phyloP scores from a whole-genome alignment of 129 eudicot species.

The Pulicaria dysenterica region DNA sequence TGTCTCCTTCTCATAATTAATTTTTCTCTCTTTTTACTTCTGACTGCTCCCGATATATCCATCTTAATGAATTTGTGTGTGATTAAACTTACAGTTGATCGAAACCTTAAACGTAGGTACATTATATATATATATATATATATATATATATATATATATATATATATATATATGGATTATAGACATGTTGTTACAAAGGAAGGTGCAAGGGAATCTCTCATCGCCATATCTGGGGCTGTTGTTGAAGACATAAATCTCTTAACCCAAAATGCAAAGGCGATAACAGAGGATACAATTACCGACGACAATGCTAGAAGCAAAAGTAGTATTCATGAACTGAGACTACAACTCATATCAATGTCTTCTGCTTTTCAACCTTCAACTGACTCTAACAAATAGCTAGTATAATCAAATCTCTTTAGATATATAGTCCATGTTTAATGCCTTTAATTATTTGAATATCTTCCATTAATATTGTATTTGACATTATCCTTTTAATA shows the following conservation, averaged over 20 bases:
- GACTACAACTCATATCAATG: slow-evolving; percentile 20
- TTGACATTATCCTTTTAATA: no score
- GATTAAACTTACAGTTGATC: background rate
- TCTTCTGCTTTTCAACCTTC: slow-evolving; percentile 3
- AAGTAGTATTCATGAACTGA: slow-evolving; percentile 3
- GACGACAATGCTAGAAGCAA: background rate
- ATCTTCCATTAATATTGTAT: no score
- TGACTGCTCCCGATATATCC: no score
- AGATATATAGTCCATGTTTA: no score
- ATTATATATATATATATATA: no score
- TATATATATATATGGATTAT: slow-evolving; percentile 27
- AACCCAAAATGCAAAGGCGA: slow-evolving; percentile 9
- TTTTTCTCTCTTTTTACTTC: no score
- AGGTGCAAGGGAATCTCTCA: slow-evolving; percentile 36
- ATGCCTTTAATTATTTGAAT: no score
- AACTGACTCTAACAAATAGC: no score
- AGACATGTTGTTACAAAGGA: slow-evolving; percentile 25
- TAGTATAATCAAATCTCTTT: no score
- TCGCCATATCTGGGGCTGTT: slow-evolving; percentile 24
- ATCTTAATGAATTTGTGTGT: no score
- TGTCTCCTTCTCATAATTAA: no score
- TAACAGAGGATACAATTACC: slow-evolving; percentile 3
- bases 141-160: background rate
- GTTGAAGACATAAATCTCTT: background rate
- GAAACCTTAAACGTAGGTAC: background rate